phyloP scores from a whole-genome alignment of 306 rosid genomes.

The Canavalia gladiata region DNA sequence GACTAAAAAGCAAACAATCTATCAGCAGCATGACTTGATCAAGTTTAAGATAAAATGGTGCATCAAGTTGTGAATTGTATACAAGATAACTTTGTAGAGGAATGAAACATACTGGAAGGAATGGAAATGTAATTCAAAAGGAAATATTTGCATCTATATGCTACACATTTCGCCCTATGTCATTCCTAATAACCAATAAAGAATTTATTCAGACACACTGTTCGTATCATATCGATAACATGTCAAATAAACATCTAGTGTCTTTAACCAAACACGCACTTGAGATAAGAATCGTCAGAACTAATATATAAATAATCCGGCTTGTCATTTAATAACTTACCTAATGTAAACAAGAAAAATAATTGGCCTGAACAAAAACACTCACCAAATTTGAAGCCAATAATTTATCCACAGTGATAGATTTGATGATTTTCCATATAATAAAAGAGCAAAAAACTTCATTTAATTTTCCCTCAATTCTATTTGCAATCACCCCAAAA shows the following conservation, averaged over 20 bases:
- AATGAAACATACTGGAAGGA: not conserved
- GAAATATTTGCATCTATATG: not conserved
- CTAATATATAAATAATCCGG: not conserved
- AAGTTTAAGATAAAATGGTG: slow-evolving; percentile 1
- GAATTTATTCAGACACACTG: not conserved
- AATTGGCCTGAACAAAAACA: slow-evolving; percentile 13
- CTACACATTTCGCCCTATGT: not conserved
- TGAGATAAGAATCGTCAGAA: not conserved
- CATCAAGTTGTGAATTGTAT: slow-evolving; percentile 1
- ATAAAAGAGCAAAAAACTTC: not conserved
- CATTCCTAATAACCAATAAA: not conserved
- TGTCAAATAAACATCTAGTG: not conserved
- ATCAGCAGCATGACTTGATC: not conserved
- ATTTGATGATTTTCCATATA: not conserved
- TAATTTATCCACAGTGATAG: not conserved
- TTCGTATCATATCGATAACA: not conserved
- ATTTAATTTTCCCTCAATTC: slow-evolving; percentile 21
- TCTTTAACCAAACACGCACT: slow-evolving; percentile 5
- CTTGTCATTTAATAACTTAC: not conserved
- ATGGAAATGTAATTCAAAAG: not conserved
- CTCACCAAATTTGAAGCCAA: slow-evolving; percentile 11
- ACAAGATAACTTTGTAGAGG: slow-evolving; percentile 1
- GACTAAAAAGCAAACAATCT: not conserved
- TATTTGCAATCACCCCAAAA: slow-evolving; percentile 21
- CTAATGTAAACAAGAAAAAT: not conserved